phyloP scores from a whole-genome alignment of 495 filamentous ascomycete species.

The Penicillium parvum region DNA sequence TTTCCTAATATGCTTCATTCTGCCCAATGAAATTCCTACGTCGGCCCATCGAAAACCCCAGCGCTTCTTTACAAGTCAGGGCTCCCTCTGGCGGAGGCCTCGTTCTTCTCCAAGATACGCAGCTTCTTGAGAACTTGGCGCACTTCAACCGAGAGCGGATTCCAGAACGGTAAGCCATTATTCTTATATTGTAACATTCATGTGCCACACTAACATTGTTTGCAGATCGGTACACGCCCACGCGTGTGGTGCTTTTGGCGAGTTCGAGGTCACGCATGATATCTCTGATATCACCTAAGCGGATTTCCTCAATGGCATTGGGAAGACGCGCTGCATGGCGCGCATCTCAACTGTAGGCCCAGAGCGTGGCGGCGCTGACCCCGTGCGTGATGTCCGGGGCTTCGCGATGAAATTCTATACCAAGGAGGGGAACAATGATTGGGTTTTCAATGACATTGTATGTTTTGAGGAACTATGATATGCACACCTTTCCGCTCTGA shows the following conservation, averaged over 20 bases:
- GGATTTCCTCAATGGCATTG: constrained; percentile 51
- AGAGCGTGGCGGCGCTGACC: constrained; percentile 57
- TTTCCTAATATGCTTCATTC: too few relatives aligned
- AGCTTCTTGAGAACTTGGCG: constrained; percentile 42
- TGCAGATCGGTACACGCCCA: constrained; percentile 71
- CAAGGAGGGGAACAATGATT: constrained; percentile 68
- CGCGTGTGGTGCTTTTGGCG: constrained; percentile 73
- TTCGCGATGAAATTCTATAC: constrained; percentile 70
- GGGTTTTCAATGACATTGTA: constrained; percentile 54
- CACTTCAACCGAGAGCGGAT: constrained; percentile 69
- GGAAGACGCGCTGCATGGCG: constrained; percentile 50
- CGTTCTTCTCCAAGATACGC: constrained; percentile 26
- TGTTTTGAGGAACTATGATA: too few relatives aligned
- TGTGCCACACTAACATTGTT: too few relatives aligned
- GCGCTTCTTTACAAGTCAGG: too few relatives aligned
- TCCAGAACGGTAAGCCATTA: constrained; percentile 53
- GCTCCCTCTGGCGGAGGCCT: constrained; percentile 26
- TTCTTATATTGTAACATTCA: too few relatives aligned
- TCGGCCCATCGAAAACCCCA: too few relatives aligned
- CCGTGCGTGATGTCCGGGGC: constrained; percentile 57
- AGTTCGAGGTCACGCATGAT: constrained; percentile 60
- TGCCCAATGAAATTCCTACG: too few relatives aligned
- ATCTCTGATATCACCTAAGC: constrained; percentile 25
- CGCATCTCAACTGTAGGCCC: constrained; percentile 61
- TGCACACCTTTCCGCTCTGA: too few relatives aligned